Base-by-base conservation (phyloP, 768 basidiomycete species). In the Auriscalpium microsporum region DNA sequence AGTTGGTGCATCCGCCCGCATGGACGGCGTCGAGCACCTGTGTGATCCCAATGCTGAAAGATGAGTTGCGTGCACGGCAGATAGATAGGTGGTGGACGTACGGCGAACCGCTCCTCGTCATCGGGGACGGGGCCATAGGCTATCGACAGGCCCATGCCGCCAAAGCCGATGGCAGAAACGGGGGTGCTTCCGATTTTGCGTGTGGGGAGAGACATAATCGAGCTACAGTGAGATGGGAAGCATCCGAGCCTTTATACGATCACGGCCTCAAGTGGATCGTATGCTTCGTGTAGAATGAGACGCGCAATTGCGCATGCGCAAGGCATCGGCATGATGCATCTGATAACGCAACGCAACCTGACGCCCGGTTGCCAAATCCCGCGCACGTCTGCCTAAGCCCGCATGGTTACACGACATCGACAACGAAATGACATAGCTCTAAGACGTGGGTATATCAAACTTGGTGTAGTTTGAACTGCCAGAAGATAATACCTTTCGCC, bases 21-120 rank as follows among this genome's bases (percentile, higher is more conserved):
- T 72, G 67, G 0, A 72, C 69, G 8, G 68, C 68, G 50, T 78
- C 76, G 8, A 78, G 65, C 35, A 78, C 59, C 74, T 77, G 19
- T 16, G 2, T n/a, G 23, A 42, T 38, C 10, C 16, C n/a, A 16
- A 10, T 8, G 73, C 60, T 71, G 73, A 17, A 17, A 45, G 21
- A 19, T 14, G 9, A 42, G 40, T 4, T 42, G 14, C 23, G 4
- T 19, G 7, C 13, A 33, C 16, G 19, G 21, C 11, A 4, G 9
- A 8, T 17, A 8, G 42, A 47, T 17, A n/a, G 28, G 64, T 19
- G 48, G 81, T 3, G 8, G 17, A 5, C 40, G 40, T 42, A 42
- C 81, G 75, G 79, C 76, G 59, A 85, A 73, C 1, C 80, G 71
- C 52, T 83, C 79, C 58, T 84, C 80, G 55, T 85, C 82, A 5